Percentiles rank a stretch among this genome's conserved stretches.
Conservation (phyloP, 345 rosid species). For the Linum usitatissimum region DNA sequence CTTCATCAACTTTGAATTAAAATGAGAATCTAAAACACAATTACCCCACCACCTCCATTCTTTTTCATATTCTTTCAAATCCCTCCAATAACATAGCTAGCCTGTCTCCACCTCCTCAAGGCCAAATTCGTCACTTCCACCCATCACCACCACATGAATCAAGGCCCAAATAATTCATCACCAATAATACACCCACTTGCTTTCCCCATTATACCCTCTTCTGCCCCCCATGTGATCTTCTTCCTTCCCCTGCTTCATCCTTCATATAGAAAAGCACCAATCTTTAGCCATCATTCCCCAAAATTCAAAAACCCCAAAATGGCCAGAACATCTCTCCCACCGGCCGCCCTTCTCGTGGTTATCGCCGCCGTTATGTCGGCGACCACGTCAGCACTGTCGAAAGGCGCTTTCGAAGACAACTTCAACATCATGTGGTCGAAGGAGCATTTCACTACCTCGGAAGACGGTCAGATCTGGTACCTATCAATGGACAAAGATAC, state of each 20-base stretch:
- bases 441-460: conserved; percentile 81
- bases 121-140: too few species aligned
- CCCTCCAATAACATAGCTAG: too few species aligned
- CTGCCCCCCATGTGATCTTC: too few species aligned
- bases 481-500: conserved; percentile 84
- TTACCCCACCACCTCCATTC: too few species aligned
- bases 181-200: too few species aligned
- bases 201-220: too few species aligned
- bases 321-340: conserved; percentile 1
- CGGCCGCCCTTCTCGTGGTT: not conserved
- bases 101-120: too few species aligned
- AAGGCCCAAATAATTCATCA: too few species aligned
- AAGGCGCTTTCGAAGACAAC: conserved; percentile 63
- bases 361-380: not conserved
- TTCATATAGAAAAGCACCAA: not conserved
- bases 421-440: conserved; percentile 94
- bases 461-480: conserved; percentile 95
- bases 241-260: not conserved
- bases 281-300: not conserved
- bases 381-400: conserved; percentile 26
- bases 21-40: too few species aligned
- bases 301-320: not conserved
- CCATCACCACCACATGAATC: too few species aligned
- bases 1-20: too few species aligned
- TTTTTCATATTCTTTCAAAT: too few species aligned